These are phyloP conservation scores for Aegilops umbellulata DNA, from an alignment of 176 grass and related monocot species.

Conservation along the genomic window DNA sequence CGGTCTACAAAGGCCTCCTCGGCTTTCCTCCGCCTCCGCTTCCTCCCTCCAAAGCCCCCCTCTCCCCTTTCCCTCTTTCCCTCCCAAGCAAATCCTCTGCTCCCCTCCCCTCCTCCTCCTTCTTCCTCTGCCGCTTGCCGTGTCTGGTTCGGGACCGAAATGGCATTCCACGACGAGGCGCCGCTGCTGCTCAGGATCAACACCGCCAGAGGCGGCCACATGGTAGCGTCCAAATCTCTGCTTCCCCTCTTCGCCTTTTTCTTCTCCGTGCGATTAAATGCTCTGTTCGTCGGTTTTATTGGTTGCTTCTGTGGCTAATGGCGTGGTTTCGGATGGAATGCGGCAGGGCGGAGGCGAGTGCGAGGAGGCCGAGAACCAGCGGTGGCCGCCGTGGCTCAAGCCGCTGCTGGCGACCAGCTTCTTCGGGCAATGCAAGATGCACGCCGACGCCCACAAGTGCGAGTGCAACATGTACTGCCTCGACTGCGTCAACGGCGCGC, in stretches of 20 bases:
- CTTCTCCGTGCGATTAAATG: background rate
- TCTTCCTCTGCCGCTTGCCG: background rate
- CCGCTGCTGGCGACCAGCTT: constrained; percentile 80
- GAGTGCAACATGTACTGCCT: constrained; percentile 99
- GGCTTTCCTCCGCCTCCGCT: constrained; percentile 27
- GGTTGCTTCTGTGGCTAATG: background rate
- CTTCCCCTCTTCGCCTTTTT: background rate
- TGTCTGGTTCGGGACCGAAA: constrained; percentile 1
- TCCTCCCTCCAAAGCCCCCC: constrained; percentile 12
- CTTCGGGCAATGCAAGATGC: constrained; percentile 96
- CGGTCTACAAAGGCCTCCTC: constrained; percentile 51
- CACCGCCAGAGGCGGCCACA: constrained; percentile 44
- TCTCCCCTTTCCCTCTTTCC: too few species aligned
- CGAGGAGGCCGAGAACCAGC: constrained; percentile 48
- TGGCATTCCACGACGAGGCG: constrained; percentile 67
- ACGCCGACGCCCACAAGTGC: constrained; percentile 90
- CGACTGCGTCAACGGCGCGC: constrained; percentile 83
- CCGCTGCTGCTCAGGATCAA: constrained; percentile 57
- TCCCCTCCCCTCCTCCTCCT: background rate
- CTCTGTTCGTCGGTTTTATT: background rate
- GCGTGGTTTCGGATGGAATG: constrained; percentile 29
- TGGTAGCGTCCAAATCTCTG: constrained; percentile 23
- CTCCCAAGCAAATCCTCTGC: background rate
- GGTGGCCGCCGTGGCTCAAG: constrained; percentile 92
- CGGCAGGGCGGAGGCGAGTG: constrained; percentile 38